Evolutionary conservation across 148 eudicot genomes (phyloP).

Genomic region (Heliamphora exappendiculata): DNA sequence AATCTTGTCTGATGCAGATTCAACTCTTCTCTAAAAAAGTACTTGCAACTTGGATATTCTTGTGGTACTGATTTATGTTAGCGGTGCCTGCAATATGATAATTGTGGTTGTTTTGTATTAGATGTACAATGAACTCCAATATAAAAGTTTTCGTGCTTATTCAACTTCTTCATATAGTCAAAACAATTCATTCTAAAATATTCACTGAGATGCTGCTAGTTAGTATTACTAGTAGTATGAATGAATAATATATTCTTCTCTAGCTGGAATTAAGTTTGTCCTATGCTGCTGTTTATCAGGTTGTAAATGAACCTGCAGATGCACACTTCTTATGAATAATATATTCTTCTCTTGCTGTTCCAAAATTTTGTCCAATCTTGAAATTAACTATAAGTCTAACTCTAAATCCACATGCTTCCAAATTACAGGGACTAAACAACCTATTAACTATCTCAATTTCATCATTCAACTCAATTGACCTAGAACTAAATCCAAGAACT

Average conservation of each 20-base stretch:
- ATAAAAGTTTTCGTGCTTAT: background rate
- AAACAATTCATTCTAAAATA: background rate
- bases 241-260: background rate
- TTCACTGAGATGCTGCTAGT: background rate
- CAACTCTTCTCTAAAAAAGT: background rate
- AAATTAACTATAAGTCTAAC: too few relatives aligned
- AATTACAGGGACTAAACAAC: too few relatives aligned
- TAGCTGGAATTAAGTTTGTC: background rate
- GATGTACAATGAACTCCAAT: too few relatives aligned
- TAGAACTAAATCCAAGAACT: too few relatives aligned
- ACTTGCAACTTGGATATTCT: background rate
- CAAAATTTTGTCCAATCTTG: too few relatives aligned
- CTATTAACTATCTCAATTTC: too few relatives aligned
- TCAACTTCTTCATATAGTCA: background rate
- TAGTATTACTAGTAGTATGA: background rate
- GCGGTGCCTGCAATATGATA: background rate
- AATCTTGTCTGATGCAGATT: background rate
- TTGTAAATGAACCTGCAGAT: constrained; percentile 67
- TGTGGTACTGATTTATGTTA: background rate
- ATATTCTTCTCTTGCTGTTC: too few relatives aligned
- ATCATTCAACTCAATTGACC: too few relatives aligned
- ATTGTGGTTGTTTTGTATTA: background rate
- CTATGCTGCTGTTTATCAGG: constrained; percentile 27
- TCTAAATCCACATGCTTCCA: too few relatives aligned
- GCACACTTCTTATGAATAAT: too few relatives aligned